These are phyloP conservation scores for Arthrinium phaeospermum DNA, from an alignment of 2,329 filamentous ascomycete genomes.

Conservation along the genomic window DNA sequence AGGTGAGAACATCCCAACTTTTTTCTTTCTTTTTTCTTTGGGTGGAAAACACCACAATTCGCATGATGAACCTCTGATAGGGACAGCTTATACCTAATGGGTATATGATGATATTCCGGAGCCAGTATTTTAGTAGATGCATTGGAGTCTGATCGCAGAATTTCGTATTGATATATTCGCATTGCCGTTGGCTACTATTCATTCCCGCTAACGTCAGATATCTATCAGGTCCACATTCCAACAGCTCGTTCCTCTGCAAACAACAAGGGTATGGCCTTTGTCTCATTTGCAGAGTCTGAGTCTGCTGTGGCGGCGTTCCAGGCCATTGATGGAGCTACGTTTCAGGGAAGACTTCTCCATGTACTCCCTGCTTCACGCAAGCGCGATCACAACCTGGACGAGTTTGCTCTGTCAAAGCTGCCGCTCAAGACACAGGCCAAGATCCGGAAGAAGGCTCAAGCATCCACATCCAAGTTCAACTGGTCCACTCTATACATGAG, in stretches of 20 bases:
- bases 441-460: constrained; percentile 83
- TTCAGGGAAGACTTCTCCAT: constrained; percentile 91
- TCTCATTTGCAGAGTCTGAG: constrained; percentile 76
- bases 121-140: constrained; percentile 99
- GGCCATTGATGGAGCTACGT: constrained; percentile 80
- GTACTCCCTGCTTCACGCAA: constrained; percentile 85
- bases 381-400: constrained; percentile 81
- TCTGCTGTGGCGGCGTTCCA: constrained; percentile 81
- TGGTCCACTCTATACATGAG: constrained; percentile 99
- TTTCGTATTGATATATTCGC: constrained; percentile 37
- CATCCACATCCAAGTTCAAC: constrained; percentile 81
- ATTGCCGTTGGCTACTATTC: constrained; percentile 30
- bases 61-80: constrained; percentile 99
- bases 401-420: constrained; percentile 87
- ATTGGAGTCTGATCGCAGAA: constrained; percentile 78
- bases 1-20: constrained; percentile 68
- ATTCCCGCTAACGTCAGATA: constrained; percentile 47
- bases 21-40: constrained; percentile 22
- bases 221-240: constrained; percentile 75
- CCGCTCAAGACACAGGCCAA: constrained; percentile 94
- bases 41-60: constrained; percentile 38
- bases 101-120: constrained; percentile 88
- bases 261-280: constrained; percentile 89
- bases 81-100: constrained; percentile 94
- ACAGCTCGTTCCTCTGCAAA: constrained; percentile 69